Base-by-base conservation (phyloP, 176 grass and related monocot genomes). In the Oryza coarctata region DNA sequence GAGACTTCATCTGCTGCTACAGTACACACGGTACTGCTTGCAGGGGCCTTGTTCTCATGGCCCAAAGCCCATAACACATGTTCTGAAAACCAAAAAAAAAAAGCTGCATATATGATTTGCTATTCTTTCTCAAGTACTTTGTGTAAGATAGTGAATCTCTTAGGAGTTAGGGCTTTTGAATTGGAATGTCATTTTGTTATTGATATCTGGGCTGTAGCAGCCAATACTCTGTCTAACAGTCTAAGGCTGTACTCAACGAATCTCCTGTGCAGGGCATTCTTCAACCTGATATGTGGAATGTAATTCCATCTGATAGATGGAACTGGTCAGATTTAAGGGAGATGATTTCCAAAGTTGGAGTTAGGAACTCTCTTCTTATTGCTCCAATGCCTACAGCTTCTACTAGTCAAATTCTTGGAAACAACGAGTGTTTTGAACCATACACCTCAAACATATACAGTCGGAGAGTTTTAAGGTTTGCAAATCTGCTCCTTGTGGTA, bases 351-450 rank as follows among this genome's bases (percentile, higher is more conserved):
- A 85, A 89, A 80, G 77, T 87, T 85, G 92, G 92, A 12, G 30
- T 92, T 20, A 93, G 95, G 57, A 98, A 98, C 75, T 95, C 95
- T 22, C 95, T 98, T 85, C 93, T 98, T 62, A 67, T 95, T 73
- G 95, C 92, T 81, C 95, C 92, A 38, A 98, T 98, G 95, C 95
- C 95, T 8, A 98, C 95, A 74, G 92, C 95, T 73, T 98, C 95
- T 47, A 98, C 95, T 44, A 98, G 95, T 78, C 92, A 98, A 38
- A 98, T 98, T 89, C 92, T 98, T 71, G 95, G 95, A 32, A 98
- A 98, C 20, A 98, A 98, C 0, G 95, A 98, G 65, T 98, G 92
- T 65, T 94, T 94, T 72, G 92, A 94, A 82, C 92, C 92, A 0
- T 94, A 94, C 68, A 94, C 92, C 7, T 94, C 92, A 2, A 94